A percentile compares a stretch with the other conserved stretches of the same genome.
Conservation (phyloP, 1,284 basidiomycete species). For the Flammula alnicola region DNA sequence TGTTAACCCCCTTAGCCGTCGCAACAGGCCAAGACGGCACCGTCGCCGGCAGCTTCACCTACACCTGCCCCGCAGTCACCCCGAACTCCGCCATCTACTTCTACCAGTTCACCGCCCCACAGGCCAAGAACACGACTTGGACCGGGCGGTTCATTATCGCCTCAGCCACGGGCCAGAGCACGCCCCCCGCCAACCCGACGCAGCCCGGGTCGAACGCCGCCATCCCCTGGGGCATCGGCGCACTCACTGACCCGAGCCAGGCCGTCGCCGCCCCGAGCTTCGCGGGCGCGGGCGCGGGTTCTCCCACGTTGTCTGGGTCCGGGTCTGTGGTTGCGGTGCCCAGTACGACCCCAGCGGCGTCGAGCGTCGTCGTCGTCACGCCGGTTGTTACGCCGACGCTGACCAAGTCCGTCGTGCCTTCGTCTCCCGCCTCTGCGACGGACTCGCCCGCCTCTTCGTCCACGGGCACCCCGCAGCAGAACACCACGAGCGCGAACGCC, state of each 20-base stretch:
- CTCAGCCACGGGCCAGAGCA: slow-evolving; percentile 50
- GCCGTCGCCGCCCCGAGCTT: slow-evolving; percentile 41
- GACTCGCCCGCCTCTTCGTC: too few species aligned
- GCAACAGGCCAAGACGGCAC: slow-evolving; percentile 55
- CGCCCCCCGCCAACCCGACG: slow-evolving; percentile 52
- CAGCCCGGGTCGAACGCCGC: slow-evolving; percentile 53
- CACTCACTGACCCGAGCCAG: slow-evolving; percentile 50
- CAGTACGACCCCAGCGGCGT: too few species aligned
- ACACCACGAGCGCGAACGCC: too few species aligned
- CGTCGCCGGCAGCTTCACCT: slow-evolving; percentile 62
- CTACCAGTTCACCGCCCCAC: slow-evolving; percentile 69
- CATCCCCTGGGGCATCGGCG: slow-evolving; percentile 76
- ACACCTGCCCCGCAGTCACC: slow-evolving; percentile 74
- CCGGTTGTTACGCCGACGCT: too few species aligned
- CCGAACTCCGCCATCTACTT: slow-evolving; percentile 79
- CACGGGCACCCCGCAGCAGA: too few species aligned
- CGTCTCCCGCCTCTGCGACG: not conserved
- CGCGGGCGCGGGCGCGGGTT: not conserved
- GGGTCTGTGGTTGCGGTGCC: too few species aligned
- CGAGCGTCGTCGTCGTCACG: too few species aligned
- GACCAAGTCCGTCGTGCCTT: too few species aligned
- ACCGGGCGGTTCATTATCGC: slow-evolving; percentile 84
- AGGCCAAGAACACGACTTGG: slow-evolving; percentile 58
- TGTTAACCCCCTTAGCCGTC: slow-evolving; percentile 49
- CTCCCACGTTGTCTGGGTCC: too few species aligned